Conservation (phyloP, 306 rosid species). For the Prunus padus region DNA sequence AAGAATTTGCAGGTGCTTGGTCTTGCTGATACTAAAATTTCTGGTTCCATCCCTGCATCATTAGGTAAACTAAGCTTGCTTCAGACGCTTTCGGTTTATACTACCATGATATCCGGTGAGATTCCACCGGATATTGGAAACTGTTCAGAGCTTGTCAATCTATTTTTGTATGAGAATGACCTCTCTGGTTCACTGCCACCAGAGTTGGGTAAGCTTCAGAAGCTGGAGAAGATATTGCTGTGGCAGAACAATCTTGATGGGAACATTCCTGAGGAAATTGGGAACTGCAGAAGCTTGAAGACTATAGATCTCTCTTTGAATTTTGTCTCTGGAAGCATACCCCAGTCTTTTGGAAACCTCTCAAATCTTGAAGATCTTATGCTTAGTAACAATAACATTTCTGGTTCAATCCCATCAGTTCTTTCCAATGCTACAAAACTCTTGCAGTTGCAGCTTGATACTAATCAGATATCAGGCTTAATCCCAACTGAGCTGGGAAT, state of each 20-base stretch:
- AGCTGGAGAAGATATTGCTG: slow-evolving; percentile 66
- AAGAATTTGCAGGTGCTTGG: slow-evolving; percentile 60
- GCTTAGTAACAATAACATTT: slow-evolving; percentile 77
- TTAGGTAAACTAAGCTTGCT: slow-evolving; percentile 59
- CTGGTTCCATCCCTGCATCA: slow-evolving; percentile 69
- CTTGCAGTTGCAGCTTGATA: slow-evolving; percentile 74
- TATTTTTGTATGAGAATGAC: slow-evolving; percentile 70
- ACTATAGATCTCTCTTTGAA: slow-evolving; percentile 67
- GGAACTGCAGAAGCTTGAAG: slow-evolving; percentile 61
- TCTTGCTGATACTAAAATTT: slow-evolving; percentile 70
- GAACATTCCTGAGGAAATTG: slow-evolving; percentile 67
- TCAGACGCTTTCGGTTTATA: slow-evolving; percentile 70
- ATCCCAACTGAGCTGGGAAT: slow-evolving; percentile 70
- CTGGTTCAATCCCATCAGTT: slow-evolving; percentile 68
- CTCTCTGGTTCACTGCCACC: slow-evolving; percentile 65
- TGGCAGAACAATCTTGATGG: slow-evolving; percentile 76
- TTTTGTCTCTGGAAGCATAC: slow-evolving; percentile 68
- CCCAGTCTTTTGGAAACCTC: slow-evolving; percentile 61
- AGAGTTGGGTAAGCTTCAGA: slow-evolving; percentile 67
- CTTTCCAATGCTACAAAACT: slow-evolving; percentile 62
- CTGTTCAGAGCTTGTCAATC: slow-evolving; percentile 77
- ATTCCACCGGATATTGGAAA: slow-evolving; percentile 83
- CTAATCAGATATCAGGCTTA: slow-evolving; percentile 67
- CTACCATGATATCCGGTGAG: slow-evolving; percentile 69
- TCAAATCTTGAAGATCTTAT: slow-evolving; percentile 75